Conservation (phyloP, 768 basidiomycete genomes). For the Leccinum barrowsii region DNA sequence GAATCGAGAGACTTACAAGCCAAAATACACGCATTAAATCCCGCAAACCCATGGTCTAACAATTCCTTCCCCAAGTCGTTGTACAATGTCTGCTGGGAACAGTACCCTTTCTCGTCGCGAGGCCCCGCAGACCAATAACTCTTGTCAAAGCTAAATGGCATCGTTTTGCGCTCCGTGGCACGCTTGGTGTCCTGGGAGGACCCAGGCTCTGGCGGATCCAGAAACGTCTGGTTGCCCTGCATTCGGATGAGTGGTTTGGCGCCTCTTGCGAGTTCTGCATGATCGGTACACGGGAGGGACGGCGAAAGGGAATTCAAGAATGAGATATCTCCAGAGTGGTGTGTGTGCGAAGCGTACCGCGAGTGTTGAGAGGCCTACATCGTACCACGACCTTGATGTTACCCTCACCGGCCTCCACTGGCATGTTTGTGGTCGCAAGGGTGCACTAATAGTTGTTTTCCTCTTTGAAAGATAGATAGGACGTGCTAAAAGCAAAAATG, state of each 20-base stretch:
- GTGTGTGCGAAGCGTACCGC: constrained; percentile 55
- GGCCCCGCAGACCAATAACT: constrained; percentile 95
- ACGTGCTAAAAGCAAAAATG: constrained; percentile 6
- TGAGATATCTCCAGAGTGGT: neutral
- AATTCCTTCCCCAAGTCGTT: constrained; percentile 93
- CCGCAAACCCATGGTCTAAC: constrained; percentile 91
- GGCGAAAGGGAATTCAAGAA: neutral
- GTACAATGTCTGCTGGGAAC: constrained; percentile 92
- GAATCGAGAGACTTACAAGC: constrained; percentile 74
- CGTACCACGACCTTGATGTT: constrained; percentile 93
- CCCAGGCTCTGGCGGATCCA: constrained; percentile 84
- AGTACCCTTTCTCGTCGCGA: constrained; percentile 85
- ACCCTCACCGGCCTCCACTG: constrained; percentile 71
- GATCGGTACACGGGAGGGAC: constrained; percentile 3
- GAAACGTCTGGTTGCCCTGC: constrained; percentile 88
- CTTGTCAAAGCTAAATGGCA: constrained; percentile 95
- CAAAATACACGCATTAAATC: constrained; percentile 98
- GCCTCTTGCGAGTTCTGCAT: constrained; percentile 83
- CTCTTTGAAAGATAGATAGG: constrained; percentile 11
- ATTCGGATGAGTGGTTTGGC: constrained; percentile 94
- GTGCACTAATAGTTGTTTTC: constrained; percentile 10
- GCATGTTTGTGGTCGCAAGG: constrained; percentile 40
- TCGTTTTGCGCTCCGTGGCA: constrained; percentile 85
- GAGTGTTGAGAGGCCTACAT: constrained; percentile 94
- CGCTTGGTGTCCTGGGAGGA: constrained; percentile 69